phyloP scores from a whole-genome alignment of 495 filamentous ascomycete species.

The Neurospora sp. region DNA sequence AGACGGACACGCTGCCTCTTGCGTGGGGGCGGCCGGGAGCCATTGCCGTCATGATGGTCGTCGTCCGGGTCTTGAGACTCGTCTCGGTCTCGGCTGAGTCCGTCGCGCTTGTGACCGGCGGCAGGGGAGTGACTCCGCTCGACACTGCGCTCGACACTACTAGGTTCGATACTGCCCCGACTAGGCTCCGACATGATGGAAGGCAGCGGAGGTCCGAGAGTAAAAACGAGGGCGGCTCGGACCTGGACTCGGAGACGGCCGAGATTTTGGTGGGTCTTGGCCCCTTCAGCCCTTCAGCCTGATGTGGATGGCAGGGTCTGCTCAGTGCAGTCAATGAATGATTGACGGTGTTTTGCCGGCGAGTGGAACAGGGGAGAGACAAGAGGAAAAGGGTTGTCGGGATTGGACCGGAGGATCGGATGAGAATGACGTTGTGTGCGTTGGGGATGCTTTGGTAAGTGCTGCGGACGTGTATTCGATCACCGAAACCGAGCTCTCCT shows the following conservation, averaged over 20 bases:
- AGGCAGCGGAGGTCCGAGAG: not conserved
- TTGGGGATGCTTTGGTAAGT: not conserved
- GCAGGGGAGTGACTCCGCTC: not conserved
- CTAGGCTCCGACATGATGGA: not conserved
- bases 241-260: not conserved
- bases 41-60: slow-evolving; percentile 14
- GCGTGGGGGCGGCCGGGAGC: slow-evolving; percentile 26
- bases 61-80: slow-evolving; percentile 3
- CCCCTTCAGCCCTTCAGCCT: not conserved
- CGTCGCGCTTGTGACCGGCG: not conserved
- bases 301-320: not conserved
- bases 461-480: not conserved
- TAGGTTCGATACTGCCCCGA: not conserved
- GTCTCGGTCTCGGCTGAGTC: not conserved
- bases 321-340: not conserved
- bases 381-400: not conserved
- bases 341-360: not conserved
- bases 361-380: not conserved
- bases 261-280: not conserved
- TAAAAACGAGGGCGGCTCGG: not conserved
- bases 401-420: not conserved
- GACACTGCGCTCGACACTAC: not conserved
- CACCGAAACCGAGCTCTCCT: not conserved
- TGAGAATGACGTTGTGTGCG: not conserved
- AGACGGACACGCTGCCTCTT: slow-evolving; percentile 41